phyloP scores from a whole-genome alignment of 768 basidiomycete species.

The Coprinellus micaceus region DNA sequence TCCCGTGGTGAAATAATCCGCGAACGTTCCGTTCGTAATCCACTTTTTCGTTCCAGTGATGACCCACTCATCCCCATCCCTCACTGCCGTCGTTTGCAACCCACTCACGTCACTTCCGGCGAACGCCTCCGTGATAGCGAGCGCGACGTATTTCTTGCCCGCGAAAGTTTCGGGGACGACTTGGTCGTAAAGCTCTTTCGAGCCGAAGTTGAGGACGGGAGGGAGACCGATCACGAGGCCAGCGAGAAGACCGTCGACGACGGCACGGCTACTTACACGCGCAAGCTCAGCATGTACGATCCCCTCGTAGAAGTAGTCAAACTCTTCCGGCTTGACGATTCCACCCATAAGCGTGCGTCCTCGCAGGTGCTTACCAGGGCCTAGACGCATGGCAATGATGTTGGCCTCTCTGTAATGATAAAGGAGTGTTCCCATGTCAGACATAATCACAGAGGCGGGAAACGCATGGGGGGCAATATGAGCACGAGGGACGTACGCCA shows the following conservation, averaged over 20 bases:
- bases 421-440: neutral
- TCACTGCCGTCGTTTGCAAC: constrained; percentile 78
- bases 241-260: constrained; percentile 81
- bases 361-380: constrained; percentile 84
- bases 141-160: constrained; percentile 80
- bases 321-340: constrained; percentile 74
- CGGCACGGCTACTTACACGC: constrained; percentile 81
- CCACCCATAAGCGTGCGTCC: constrained; percentile 77
- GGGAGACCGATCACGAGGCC: constrained; percentile 86
- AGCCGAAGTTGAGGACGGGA: constrained; percentile 85
- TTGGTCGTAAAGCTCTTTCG: constrained; percentile 63
- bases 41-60: constrained; percentile 97
- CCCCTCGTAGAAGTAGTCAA: constrained; percentile 92
- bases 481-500: constrained; percentile 52
- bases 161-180: constrained; percentile 65
- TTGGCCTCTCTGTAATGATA: constrained; percentile 56
- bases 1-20: constrained; percentile 81
- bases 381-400: constrained; percentile 85
- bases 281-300: constrained; percentile 81
- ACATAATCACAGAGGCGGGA: neutral
- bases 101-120: constrained; percentile 86
- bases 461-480: too few species aligned
- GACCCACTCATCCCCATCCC: constrained; percentile 83
- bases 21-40: constrained; percentile 86
- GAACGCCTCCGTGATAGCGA: constrained; percentile 93